These are phyloP conservation scores for Stephanodiscus minutulus DNA, from an alignment of 108 stramenopile genomes.

Conservation along the genomic window DNA sequence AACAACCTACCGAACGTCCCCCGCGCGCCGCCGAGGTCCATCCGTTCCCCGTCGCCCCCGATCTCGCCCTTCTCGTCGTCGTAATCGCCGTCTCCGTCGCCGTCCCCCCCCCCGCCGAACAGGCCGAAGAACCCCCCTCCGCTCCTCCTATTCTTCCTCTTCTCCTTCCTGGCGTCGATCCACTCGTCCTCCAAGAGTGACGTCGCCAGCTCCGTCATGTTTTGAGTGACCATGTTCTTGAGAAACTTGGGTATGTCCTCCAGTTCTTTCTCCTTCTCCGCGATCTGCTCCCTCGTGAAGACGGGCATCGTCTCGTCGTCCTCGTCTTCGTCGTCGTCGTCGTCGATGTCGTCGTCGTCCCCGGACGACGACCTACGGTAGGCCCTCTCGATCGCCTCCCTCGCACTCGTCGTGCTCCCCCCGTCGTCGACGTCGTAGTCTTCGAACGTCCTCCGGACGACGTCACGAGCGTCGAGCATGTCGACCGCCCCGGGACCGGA, in stretches of 20 bases:
- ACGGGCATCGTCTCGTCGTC: conserved; percentile 16
- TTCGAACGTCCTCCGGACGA: conserved; percentile 39
- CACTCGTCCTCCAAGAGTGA: conserved; percentile 65
- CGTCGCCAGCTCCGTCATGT: conserved; percentile 61
- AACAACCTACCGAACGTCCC: conserved; percentile 42
- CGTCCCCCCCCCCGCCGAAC: conserved; percentile 20
- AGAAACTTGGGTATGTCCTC: conserved; percentile 41
- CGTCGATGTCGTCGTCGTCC: conserved; percentile 11
- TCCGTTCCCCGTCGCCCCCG: conserved; percentile 33
- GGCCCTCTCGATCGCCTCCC: conserved; percentile 31
- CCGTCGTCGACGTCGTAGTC: conserved; percentile 13
- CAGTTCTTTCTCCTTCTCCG: conserved; percentile 43
- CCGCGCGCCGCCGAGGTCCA: conserved; percentile 12
- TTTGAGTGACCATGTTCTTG: conserved; percentile 38
- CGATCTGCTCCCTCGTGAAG: conserved; percentile 59
- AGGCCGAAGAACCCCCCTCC: conserved; percentile 27
- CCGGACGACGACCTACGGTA: conserved; percentile 16
- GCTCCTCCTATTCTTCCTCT: background rate
- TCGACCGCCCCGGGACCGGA: conserved; percentile 44
- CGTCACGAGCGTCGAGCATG: conserved; percentile 34
- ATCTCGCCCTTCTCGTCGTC: conserved; percentile 19
- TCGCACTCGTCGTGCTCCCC: conserved; percentile 19
- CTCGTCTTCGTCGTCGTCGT: conserved; percentile 6
- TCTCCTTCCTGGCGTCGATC: conserved; percentile 23
- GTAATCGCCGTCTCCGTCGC: background rate